Evolutionary conservation across 371 early-diverging fungal genomes (phyloP), one percentile per base, ranked within the genome.

Genomic region (Mortierella polycephala): DNA sequence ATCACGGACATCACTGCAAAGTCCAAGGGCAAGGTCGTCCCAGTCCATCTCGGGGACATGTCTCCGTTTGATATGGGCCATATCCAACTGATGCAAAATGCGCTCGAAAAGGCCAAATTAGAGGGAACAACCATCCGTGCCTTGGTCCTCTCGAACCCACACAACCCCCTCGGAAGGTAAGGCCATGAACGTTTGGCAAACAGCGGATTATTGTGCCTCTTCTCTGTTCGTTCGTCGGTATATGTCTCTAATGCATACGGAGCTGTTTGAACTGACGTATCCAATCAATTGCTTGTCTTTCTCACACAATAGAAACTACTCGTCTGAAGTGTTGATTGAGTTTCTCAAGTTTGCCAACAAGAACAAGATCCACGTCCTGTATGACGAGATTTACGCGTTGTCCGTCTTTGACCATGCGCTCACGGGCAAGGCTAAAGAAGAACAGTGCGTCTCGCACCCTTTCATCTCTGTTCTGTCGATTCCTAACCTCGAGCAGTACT

Each of bases 321-420:
- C 90, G 8, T 83, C 67, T 8, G 74, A 83, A 16, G 81, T 87
- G 20, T 47, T 96, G 39, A 76, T 87, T n/a, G 72, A 71, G 5
- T 82, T 90, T 62, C 71, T 92, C 7, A 60, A 61, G 21, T 94
- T 92, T 75, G 91, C 91, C 4, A 83, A 85, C 40, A 72, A 70
- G 45, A 87, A 92, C 62, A 67, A 84, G n/a, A 59, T 96, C 11
- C 94, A 92, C 67, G 81, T 90, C n/a, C 74, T 94, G 8, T 84
- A 87, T 67, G 96, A 96, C 73, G 96, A 96, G 68, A 91, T 96
- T 37, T 96, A 95, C 80, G 94, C 89, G 9, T 81, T 94, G 12
- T 92, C 93, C 0, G 83, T 88, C 14, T 92, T 87, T 67, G 80
- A 73, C 18, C 83, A 85, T 30, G 59, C 82, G 2, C 45, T 77